Evolutionary conservation across 352 stramenopile species (phyloP).

Genomic region (Peronospora destructor): DNA sequence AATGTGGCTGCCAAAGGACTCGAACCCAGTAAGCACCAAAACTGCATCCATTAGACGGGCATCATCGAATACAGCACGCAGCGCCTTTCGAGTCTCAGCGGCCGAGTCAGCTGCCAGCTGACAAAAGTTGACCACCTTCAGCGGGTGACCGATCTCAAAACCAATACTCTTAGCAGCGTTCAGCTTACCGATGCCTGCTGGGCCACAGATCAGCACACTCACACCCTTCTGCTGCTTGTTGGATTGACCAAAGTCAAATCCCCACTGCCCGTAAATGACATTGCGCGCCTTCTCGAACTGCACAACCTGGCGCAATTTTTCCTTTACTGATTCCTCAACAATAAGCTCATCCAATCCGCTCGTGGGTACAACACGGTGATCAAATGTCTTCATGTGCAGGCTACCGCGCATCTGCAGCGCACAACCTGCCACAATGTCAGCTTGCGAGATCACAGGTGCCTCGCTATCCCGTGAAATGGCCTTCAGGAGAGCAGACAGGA

Average conservation of each 20-base stretch:
- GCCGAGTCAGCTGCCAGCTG: conserved; percentile 71
- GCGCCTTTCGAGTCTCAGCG: conserved; percentile 63
- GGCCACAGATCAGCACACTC: conserved; percentile 65
- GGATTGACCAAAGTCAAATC: conserved; percentile 73
- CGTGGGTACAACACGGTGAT: conserved; percentile 77
- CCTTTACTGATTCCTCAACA: conserved; percentile 56
- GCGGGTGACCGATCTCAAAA: conserved; percentile 74
- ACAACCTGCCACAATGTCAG: conserved; percentile 72
- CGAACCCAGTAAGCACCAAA: conserved; percentile 80
- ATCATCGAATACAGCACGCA: conserved; percentile 82
- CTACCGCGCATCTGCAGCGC: conserved; percentile 84
- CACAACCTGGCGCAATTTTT: conserved; percentile 60
- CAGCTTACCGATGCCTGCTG: conserved; percentile 68
- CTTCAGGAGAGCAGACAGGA: conserved; percentile 75
- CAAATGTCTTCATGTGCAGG: conserved; percentile 86
- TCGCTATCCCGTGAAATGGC: conserved; percentile 57
- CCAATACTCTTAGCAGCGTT: conserved; percentile 69
- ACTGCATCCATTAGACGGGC: conserved; percentile 82
- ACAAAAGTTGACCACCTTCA: conserved; percentile 78
- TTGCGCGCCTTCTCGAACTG: conserved; percentile 80
- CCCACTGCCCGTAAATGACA: conserved; percentile 84
- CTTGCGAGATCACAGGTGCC: conserved; percentile 61
- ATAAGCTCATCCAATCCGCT: conserved; percentile 69
- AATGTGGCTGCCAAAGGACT: conserved; percentile 76
- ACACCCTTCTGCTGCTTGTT: conserved; percentile 83